Evolutionary conservation across 176 grass and related monocot species (phyloP).

Genomic region (Eleusine indica): DNA sequence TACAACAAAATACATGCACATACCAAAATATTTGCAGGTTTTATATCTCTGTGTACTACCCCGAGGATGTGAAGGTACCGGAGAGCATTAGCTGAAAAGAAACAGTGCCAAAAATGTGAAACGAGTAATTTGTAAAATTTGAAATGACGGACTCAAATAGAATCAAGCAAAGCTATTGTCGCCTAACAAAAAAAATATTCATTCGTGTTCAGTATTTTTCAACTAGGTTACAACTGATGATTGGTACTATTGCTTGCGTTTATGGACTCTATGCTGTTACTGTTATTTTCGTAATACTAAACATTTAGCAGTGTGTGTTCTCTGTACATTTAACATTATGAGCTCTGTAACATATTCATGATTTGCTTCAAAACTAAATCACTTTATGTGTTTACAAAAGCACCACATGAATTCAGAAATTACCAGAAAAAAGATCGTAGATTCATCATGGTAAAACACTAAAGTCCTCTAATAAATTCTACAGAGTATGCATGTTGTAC

Average conservation of each 20-base stretch:
- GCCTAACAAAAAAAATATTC: slow-evolving; percentile 7
- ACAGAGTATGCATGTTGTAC: background rate
- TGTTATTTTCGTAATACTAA: slow-evolving; percentile 13
- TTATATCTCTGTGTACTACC: slow-evolving; percentile 94
- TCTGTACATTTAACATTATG: slow-evolving; percentile 1
- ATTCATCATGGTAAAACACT: background rate
- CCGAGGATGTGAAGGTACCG: slow-evolving; percentile 67
- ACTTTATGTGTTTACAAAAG: slow-evolving; percentile 9
- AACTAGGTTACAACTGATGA: slow-evolving; percentile 9
- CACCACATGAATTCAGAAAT: background rate
- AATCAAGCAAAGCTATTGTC: background rate
- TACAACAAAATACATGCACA: slow-evolving; percentile 35
- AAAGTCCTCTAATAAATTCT: background rate
- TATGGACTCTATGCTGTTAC: background rate
- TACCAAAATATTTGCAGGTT: slow-evolving; percentile 99
- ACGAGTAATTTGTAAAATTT: slow-evolving; percentile 3
- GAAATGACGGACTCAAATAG: slow-evolving; percentile 18
- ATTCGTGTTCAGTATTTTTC: slow-evolving; percentile 4
- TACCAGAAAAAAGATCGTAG: background rate
- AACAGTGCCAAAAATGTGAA: slow-evolving; percentile 37
- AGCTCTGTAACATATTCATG: background rate
- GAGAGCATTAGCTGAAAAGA: slow-evolving; percentile 75
- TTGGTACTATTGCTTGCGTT: slow-evolving; percentile 2
- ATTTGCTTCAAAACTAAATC: background rate
- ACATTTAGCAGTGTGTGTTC: slow-evolving; percentile 10